phyloP scores from a whole-genome alignment of 2,329 filamentous ascomycete genomes.

The Fusarium sp. region DNA sequence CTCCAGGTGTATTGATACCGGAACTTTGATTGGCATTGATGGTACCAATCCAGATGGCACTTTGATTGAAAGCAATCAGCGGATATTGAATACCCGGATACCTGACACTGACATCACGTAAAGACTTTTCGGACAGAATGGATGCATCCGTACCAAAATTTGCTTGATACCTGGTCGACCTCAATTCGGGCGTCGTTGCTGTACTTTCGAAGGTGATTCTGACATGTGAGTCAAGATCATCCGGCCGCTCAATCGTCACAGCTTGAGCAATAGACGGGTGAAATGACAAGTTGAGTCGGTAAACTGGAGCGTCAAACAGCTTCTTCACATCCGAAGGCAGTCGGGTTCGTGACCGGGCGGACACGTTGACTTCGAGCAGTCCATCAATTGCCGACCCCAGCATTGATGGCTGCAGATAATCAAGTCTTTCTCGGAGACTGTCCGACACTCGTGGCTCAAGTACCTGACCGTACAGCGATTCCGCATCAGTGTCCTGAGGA shows the following conservation, averaged over 20 bases:
- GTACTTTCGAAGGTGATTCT: slow-evolving; percentile 7
- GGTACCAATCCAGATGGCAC: slow-evolving; percentile 16
- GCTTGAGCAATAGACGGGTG: not conserved
- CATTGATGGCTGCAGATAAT: not conserved
- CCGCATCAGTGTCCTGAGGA: not conserved
- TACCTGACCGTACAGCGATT: not conserved
- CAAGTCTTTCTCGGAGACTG: slow-evolving; percentile 2
- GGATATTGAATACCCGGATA: slow-evolving; percentile 1
- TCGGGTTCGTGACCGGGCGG: not conserved
- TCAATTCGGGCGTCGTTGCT: not conserved
- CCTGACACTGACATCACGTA: not conserved
- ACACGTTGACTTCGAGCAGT: slow-evolving; percentile 17
- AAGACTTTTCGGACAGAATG: not conserved
- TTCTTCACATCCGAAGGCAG: not conserved
- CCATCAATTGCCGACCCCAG: not conserved
- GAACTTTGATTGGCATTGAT: not conserved
- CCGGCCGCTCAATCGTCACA: not conserved
- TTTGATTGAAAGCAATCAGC: slow-evolving; percentile 8
- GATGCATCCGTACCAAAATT: slow-evolving; percentile 2
- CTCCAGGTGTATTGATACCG: not conserved
- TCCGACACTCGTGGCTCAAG: not conserved
- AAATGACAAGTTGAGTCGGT: slow-evolving; percentile 8
- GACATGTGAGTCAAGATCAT: not conserved
- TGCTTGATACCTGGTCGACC: not conserved
- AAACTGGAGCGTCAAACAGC: slow-evolving; percentile 16